Evolutionary conservation across 2,329 filamentous ascomycete genomes (phyloP), one percentile per base, ranked within the genome.

Genomic region (Didymella sp.): DNA sequence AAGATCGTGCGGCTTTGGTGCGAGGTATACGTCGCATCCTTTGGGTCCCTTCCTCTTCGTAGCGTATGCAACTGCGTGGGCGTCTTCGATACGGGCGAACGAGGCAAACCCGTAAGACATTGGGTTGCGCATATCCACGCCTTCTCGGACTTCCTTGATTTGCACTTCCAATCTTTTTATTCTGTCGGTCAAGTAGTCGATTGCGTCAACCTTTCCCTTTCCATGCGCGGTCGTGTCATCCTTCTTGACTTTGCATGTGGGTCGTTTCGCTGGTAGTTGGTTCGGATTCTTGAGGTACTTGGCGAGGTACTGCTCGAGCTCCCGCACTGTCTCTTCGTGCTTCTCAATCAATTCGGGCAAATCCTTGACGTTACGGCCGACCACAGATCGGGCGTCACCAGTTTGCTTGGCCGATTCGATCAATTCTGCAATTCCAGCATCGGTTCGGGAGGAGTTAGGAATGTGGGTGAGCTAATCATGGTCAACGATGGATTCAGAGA

Each of bases 81-180:
- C 91, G 70, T 96, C 91, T 59, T 87, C 84, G 53, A 98, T 96
- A 50, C 89, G 89, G 21, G 92, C 86, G 77, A 94, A 98, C 66
- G 91, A 96, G 12, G 93, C 93, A 72, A 99, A 98, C 0, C 95
- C 95, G 71, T 93, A 99, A 0, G 92, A 84, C 84, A 96, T 89
- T 13, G 92, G 88, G 71, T 93, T 92, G 41, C 93, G 87, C 75
- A 89, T 92, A 76, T 98, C 94, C n/a, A 98, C 87, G 4, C 86
- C 87, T 31, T 86, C 84, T 15, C 95, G 87, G 2, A 95, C 89
- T 61, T 95, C 87, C 69, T 89, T 91, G 76, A 99, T 92, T 67
- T 94, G 87, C 7, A 87, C 77, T 73, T 98, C 94, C 22, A 99
- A 83, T 48, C 88, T 83, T 60, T 86, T 86, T 69, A 98, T 96